Percentiles rank a stretch among this genome's conserved stretches.
Conservation (phyloP, 2,329 filamentous ascomycete genomes). For the Diaporthe citrichinensis region DNA sequence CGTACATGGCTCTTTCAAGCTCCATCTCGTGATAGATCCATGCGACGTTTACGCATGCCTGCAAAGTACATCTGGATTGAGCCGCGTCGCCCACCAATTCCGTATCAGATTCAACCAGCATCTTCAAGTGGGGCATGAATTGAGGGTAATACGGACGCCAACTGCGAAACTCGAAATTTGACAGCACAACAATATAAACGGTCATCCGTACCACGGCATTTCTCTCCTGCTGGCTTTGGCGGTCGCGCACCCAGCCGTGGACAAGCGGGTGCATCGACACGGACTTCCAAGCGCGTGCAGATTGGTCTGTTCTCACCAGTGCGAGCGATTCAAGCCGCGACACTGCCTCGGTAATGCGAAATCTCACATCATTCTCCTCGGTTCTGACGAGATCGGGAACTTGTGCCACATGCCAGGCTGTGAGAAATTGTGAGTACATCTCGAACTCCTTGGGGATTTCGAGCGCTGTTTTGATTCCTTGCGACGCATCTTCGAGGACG, state of each 20-base stretch:
- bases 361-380: background rate
- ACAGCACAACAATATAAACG: background rate
- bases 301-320: background rate
- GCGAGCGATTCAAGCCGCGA: background rate
- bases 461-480: background rate
- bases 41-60: background rate
- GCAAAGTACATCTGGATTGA: background rate
- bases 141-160: background rate
- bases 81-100: background rate
- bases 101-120: background rate
- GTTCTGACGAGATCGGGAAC: background rate
- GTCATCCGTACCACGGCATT: background rate
- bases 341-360: background rate
- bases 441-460: background rate
- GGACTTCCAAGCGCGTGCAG: background rate
- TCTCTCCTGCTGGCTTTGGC: background rate
- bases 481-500: background rate
- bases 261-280: slow-evolving; percentile 12
- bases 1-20: background rate
- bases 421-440: accelerated
- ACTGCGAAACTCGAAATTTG: accelerated
- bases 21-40: background rate
- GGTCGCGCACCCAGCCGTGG: background rate
- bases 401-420: slow-evolving; percentile 1
- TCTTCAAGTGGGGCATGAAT: background rate